A percentile compares a stretch with the other conserved stretches of the same genome.
These are phyloP conservation scores for Kazachstania viticola DNA, from an alignment of 805 yeast genomes.

Conservation along the genomic window DNA sequence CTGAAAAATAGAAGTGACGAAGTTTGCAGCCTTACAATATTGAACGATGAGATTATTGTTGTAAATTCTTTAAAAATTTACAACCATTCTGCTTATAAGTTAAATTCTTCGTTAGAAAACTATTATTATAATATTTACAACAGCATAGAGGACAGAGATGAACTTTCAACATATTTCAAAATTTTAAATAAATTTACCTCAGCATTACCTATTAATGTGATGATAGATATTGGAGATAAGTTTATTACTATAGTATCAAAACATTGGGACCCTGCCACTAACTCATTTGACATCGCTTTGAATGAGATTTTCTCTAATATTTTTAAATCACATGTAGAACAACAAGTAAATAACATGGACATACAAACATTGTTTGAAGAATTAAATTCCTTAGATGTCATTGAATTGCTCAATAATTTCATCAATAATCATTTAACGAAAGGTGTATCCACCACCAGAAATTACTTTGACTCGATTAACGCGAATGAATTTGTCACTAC, in stretches of 20 bases:
- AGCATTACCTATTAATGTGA: conserved; percentile 29
- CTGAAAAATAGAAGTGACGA: conserved; percentile 50
- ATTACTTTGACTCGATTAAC: conserved; percentile 15
- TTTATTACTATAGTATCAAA: conserved; percentile 29
- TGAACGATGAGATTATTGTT: conserved; percentile 22
- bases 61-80: conserved; percentile 24
- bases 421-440: conserved; percentile 20
- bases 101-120: conserved; percentile 20
- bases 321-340: conserved; percentile 32
- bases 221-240: conserved; percentile 25
- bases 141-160: conserved; percentile 11
- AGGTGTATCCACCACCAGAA: conserved; percentile 1
- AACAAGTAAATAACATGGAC: conserved; percentile 30
- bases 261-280: too few relatives aligned
- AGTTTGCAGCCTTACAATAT: conserved; percentile 39
- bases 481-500: conserved; percentile 15
- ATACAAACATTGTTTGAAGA: conserved; percentile 31
- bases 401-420: conserved; percentile 29
- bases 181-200: conserved; percentile 31
- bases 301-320: conserved; percentile 23
- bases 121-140: conserved; percentile 16
- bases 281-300: conserved; percentile 25
- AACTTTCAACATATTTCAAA: conserved; percentile 23
- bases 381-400: conserved; percentile 29
- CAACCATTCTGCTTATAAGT: conserved; percentile 21